phyloP scores from a whole-genome alignment of 129 eudicot genomes.

The Cynara cardunculus region DNA sequence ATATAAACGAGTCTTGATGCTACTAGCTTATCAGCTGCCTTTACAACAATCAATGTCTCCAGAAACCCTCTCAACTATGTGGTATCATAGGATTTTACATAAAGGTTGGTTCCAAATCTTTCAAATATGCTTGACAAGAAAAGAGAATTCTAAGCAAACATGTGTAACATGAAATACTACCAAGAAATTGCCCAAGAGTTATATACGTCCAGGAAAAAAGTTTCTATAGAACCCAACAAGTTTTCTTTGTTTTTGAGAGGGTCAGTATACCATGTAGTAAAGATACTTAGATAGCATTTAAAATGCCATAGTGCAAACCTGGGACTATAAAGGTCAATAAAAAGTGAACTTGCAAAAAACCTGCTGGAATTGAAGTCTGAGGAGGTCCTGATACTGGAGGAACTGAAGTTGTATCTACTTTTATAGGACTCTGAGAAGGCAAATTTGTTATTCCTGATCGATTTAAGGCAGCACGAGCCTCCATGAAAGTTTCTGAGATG shows the following conservation, averaged over 20 bases:
- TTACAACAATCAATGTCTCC: background rate
- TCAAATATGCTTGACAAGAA: too few species aligned
- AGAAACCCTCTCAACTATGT: background rate
- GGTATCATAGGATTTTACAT: too few species aligned
- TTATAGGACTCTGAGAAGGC: constrained; percentile 66
- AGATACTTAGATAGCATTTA: background rate
- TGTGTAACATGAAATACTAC: too few species aligned
- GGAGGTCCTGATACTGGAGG: constrained; percentile 66
- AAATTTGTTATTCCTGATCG: constrained; percentile 60
- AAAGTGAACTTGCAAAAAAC: constrained; percentile 32
- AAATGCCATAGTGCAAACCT: background rate
- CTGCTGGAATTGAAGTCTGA: constrained; percentile 60
- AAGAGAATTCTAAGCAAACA: too few species aligned
- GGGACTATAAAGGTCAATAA: background rate
- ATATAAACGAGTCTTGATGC: background rate
- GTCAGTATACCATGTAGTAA: background rate
- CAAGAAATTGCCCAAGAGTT: too few species aligned
- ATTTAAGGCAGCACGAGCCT: constrained; percentile 83
- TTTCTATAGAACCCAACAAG: too few species aligned
- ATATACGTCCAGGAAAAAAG: too few species aligned
- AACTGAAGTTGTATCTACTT: constrained; percentile 51
- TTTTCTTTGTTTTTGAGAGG: too few species aligned
- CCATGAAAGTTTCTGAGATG: constrained; percentile 78
- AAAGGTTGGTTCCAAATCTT: too few species aligned
- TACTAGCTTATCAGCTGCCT: background rate